Percentiles rank a stretch among this genome's conserved stretches.
Conservation (phyloP, 2,329 filamentous ascomycete genomes). For the Trichoderma endophyticum region DNA sequence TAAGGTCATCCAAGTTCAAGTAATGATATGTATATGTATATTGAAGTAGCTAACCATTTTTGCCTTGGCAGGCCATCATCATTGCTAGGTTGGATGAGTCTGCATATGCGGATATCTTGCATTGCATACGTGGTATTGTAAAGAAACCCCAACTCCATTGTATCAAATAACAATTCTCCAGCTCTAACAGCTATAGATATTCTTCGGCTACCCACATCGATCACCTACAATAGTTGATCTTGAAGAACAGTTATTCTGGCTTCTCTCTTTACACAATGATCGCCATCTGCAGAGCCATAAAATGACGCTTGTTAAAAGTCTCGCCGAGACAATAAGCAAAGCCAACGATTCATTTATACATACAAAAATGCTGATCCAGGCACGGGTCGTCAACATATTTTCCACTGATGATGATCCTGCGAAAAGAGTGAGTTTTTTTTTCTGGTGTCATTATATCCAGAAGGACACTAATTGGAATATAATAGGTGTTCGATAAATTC, state of each 20-base stretch:
- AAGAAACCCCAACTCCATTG: not conserved
- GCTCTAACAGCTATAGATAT: not conserved
- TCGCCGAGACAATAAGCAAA: not conserved
- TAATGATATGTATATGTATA: not conserved
- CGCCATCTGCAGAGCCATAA: too few species aligned
- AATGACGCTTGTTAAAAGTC: not conserved
- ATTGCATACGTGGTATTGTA: slow-evolving; percentile 1
- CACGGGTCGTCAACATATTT: not conserved
- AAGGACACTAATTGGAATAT: not conserved
- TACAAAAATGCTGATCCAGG: not conserved
- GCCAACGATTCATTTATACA: not conserved
- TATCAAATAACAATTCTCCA: not conserved
- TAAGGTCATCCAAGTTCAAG: not conserved
- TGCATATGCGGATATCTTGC: not conserved
- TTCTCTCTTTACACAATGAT: not conserved
- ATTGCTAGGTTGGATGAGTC: not conserved
- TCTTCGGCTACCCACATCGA: slow-evolving; percentile 7
- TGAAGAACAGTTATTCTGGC: not conserved
- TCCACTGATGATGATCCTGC: not conserved
- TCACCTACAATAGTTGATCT: not conserved
- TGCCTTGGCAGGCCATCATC: not conserved
- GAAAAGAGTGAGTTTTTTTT: not conserved
- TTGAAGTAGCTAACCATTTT: not conserved
- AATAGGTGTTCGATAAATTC: not conserved
- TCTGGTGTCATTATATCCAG: not conserved